Base-by-base conservation (phyloP, 495 filamentous ascomycete genomes). In the Letharia lupina region DNA sequence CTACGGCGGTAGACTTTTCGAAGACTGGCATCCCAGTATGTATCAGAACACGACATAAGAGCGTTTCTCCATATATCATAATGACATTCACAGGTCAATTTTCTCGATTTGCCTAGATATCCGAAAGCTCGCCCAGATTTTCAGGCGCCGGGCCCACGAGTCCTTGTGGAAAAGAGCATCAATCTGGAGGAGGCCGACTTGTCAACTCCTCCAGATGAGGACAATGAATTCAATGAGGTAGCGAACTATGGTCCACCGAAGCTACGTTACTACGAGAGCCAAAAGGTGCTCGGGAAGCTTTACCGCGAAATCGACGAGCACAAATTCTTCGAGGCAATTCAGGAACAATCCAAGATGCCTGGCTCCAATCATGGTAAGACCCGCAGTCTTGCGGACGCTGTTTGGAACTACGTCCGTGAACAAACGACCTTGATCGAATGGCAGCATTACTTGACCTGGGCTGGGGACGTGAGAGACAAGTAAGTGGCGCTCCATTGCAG, bases 1-100 rank as follows among this genome's bases (percentile, higher is more conserved):
- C 90, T 0, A 86, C 79, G 0, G 90, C 89, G 1, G 91, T 96
- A 2, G 91, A 96, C 73, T 96, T 88, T 68, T 89, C 86, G 3
- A 94, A 96, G 72, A 86, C 88, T 0, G 91, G 91, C 0, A 83
- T 85, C 39, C 81, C 87, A 0, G 90, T 92, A 23, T 71, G 80
- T 62, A 50, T 52, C 23, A 54, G 35, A 11, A 33, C 3, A 11
- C n/a, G 13, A 8, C 37, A 13, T 35, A 2, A 40, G 20, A 23
- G 33, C n/a, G 50, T 41, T 33, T 7, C 33, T 50, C 23, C 20
- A 1, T 56, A 39, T 50, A 28, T 0, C 28, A 12, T 60, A 23
- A 52, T 67, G 40, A 67, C 35, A 39, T 39, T n/a, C 47, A 20
- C 44, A 81, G 79, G 77, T 79, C 45, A 73, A 80, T 61, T 75